Evolutionary conservation across 495 filamentous ascomycete species (phyloP), one percentile per base, ranked within the genome.

Genomic region (Penicillium manginii): DNA sequence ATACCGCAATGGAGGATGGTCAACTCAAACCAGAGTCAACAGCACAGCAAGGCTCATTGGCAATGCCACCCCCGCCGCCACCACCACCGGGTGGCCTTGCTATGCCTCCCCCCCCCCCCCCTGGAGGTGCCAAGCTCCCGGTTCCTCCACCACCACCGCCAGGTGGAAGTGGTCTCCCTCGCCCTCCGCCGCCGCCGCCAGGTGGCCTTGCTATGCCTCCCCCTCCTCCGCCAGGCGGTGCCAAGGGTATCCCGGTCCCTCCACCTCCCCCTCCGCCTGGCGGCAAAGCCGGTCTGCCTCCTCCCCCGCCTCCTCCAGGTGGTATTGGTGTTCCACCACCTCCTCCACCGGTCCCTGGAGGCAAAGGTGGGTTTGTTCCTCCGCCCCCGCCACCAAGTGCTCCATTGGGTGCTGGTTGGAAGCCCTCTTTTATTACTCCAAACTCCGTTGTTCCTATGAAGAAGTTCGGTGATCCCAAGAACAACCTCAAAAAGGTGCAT

Each of bases 401-500:
- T 22, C 80, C 86, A 4, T 74, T 85, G 69, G 87, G 86, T 49
- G 83, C 84, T 46, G 80, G 83, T 10, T 76, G 70, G 73, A 73
- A 76, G 62, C 74, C 77, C 31, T 73, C 75, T 26, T 83, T 78
- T 52, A 64, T 82, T 68, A 69, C 73, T 60, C 79, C 84, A 42
- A 79, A 76, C 46, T 54, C 66, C 31, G 73, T 73, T 35, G 61
- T 71, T 26, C 66, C 75, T 52, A 76, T 75, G 12, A 76, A 86
- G 46, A 77, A 82, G 29, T 89, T 90, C 62, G 90, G 90, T 23
- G 81, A 93, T 62, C 93, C 96, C 32, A 98, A 97, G 83, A 97
- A 96, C 86, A 98, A 98, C 76, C 90, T 98, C 66, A 98, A 98
- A 84, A 93, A 94, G 35, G 83, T 98, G 59, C 94, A 98, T 78